A percentile compares a stretch with the other conserved stretches of the same genome.
phyloP scores from a whole-genome alignment of 2,329 filamentous ascomycete species.

The Xylaria sp. region DNA sequence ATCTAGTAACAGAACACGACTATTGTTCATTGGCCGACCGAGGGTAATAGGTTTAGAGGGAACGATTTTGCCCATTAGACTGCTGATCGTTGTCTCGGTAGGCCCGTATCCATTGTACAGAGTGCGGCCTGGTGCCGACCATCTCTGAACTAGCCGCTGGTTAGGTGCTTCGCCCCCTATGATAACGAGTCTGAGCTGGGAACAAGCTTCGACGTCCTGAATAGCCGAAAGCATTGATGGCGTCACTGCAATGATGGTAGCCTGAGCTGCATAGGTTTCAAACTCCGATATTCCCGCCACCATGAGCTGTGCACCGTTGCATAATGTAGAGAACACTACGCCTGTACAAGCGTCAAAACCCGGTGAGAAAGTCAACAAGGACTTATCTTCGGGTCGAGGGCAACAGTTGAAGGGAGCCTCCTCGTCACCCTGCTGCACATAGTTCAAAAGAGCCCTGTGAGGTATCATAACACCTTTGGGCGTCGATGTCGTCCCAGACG shows the following conservation, averaged over 20 bases:
- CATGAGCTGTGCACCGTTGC: conserved; percentile 25
- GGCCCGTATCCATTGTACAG: conserved; percentile 33
- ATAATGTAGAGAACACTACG: conserved; percentile 15
- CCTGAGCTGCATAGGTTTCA: conserved; percentile 2
- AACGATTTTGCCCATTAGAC: not conserved
- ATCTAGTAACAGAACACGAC: conserved; percentile 1
- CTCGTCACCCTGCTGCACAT: conserved; percentile 28
- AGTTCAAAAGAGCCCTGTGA: conserved; percentile 22
- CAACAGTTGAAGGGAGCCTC: conserved; percentile 8
- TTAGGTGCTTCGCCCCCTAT: conserved; percentile 26
- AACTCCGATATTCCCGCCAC: conserved; percentile 23
- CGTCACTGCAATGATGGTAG: conserved; percentile 9
- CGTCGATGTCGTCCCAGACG: conserved; percentile 24
- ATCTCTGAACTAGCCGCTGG: conserved; percentile 1
- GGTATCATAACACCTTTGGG: conserved; percentile 34
- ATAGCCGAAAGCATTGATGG: conserved; percentile 25
- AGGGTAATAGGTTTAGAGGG: conserved; percentile 20
- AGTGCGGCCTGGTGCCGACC: conserved; percentile 16
- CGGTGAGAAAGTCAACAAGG: conserved; percentile 16
- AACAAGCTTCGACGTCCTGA: conserved; percentile 13
- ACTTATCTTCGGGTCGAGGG: conserved; percentile 7
- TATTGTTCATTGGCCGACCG: conserved; percentile 10
- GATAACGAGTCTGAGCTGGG: conserved; percentile 12
- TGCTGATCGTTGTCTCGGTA: conserved; percentile 25
- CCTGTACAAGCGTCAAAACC: conserved; percentile 26